Evolutionary conservation across 148 eudicot genomes (phyloP).

Genomic region (Oxyria digyna): DNA sequence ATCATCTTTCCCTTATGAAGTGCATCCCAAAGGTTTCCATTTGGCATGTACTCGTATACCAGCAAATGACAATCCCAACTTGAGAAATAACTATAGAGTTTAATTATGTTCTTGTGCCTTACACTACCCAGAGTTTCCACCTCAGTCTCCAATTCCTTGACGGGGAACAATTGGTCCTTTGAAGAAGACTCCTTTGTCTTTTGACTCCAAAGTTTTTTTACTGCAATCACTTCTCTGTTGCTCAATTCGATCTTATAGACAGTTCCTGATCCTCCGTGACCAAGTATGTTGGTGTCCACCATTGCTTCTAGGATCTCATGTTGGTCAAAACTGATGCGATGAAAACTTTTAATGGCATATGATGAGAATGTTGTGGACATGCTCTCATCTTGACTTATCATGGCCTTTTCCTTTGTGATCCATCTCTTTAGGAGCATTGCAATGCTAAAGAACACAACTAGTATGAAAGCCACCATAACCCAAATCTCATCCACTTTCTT

Average conservation of each 20-base stretch:
- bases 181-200: slow-evolving; percentile 40
- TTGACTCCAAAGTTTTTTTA: slow-evolving; percentile 73
- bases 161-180: slow-evolving; percentile 31
- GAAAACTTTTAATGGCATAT: slow-evolving; percentile 75
- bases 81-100: slow-evolving; percentile 67
- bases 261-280: slow-evolving; percentile 87
- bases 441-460: slow-evolving; percentile 38
- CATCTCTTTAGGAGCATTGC: slow-evolving; percentile 42
- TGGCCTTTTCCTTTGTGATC: slow-evolving; percentile 33
- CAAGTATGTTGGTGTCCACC: slow-evolving; percentile 79
- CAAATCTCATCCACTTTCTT: slow-evolving; percentile 43
- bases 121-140: slow-evolving; percentile 83
- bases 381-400: slow-evolving; percentile 41
- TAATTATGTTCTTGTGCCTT: slow-evolving; percentile 92
- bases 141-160: slow-evolving; percentile 76
- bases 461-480: slow-evolving; percentile 47
- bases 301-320: slow-evolving; percentile 58
- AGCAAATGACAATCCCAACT: slow-evolving; percentile 55
- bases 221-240: slow-evolving; percentile 67
- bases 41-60: slow-evolving; percentile 92
- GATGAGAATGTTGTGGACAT: slow-evolving; percentile 53
- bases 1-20: slow-evolving; percentile 59
- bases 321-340: slow-evolving; percentile 58
- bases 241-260: slow-evolving; percentile 65
- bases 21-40: slow-evolving; percentile 94